phyloP scores from a whole-genome alignment of 2,329 filamentous ascomycete species.

The Thielaviopsis ethacetica region DNA sequence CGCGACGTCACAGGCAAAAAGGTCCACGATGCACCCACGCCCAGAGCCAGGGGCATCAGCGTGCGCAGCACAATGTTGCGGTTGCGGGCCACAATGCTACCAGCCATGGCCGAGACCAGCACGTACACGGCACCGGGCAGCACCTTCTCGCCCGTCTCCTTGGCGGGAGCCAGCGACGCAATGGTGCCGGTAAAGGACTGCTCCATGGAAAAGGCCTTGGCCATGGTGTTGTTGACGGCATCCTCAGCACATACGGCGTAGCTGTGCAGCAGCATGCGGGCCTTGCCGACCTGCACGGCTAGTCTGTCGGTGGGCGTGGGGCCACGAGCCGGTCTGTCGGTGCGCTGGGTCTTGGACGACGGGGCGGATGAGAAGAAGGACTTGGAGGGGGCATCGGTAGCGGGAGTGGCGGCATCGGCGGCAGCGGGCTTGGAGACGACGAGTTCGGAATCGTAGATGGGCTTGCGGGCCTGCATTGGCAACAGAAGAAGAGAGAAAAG shows the following conservation, averaged over 20 bases:
- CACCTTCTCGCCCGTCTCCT: conserved; percentile 72
- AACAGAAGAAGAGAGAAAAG: not conserved
- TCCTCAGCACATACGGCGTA: conserved; percentile 63
- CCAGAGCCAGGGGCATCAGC: conserved; percentile 60
- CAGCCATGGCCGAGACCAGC: conserved; percentile 85
- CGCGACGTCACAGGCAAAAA: conserved; percentile 78
- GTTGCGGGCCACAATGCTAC: conserved; percentile 78
- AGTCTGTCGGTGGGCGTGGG: conserved; percentile 83
- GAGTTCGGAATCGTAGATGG: conserved; percentile 60
- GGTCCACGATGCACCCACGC: conserved; percentile 66
- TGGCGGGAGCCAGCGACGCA: conserved; percentile 71
- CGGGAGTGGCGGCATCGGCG: conserved; percentile 14
- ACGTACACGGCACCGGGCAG: conserved; percentile 87
- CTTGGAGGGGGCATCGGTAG: conserved; percentile 18
- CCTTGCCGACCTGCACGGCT: conserved; percentile 63
- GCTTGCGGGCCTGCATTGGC: conserved; percentile 29
- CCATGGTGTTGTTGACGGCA: conserved; percentile 66
- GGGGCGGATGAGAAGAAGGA: conserved; percentile 16
- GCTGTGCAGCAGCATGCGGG: conserved; percentile 63
- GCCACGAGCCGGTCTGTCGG: conserved; percentile 21
- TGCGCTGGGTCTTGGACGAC: conserved; percentile 17
- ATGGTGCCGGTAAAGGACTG: conserved; percentile 79
- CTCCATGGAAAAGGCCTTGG: conserved; percentile 69
- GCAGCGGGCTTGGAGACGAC: conserved; percentile 11
- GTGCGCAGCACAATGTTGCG: conserved; percentile 70